Conservation (phyloP, 805 yeast genomes). For the Ogataea naganishii region DNA sequence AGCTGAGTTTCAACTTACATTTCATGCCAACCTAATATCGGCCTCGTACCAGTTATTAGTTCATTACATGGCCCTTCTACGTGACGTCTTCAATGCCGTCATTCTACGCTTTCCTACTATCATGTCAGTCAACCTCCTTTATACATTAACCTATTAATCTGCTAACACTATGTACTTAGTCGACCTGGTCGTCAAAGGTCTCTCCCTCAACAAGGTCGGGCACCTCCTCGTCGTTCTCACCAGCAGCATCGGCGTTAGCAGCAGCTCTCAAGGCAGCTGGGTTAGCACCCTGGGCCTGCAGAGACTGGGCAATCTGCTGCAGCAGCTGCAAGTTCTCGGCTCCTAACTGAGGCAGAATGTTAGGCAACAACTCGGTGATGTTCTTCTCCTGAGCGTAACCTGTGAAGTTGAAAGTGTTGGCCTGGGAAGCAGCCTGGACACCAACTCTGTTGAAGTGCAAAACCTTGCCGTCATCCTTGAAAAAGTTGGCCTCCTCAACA, state of each 20-base stretch:
- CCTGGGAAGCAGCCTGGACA: conserved; percentile 84
- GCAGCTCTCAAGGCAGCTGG: conserved; percentile 24
- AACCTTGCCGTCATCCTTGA: conserved; percentile 93
- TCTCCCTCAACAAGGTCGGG: conserved; percentile 85
- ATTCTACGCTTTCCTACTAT: conserved; percentile 1
- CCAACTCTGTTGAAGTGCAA: conserved; percentile 94
- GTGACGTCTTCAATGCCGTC: background rate
- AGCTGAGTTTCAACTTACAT: background rate
- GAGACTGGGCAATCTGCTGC: conserved; percentile 82
- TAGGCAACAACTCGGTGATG: conserved; percentile 87
- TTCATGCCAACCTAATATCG: background rate
- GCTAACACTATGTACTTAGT: no score
- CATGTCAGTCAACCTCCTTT: background rate
- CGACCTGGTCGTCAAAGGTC: conserved; percentile 59
- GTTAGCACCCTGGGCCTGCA: conserved; percentile 47
- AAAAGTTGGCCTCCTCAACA: conserved; percentile 95
- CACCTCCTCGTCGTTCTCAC: conserved; percentile 56
- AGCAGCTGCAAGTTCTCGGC: conserved; percentile 89
- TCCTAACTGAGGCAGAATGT: conserved; percentile 91
- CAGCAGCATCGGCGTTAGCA: conserved; percentile 28
- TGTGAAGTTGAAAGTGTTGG: conserved; percentile 90
- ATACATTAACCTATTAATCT: background rate
- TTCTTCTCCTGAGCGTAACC: conserved; percentile 93
- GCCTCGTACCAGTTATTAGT: background rate
- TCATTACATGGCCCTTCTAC: background rate